A percentile compares a stretch with the other conserved stretches of the same genome.
These are phyloP conservation scores for Fragilariopsis cylindrus DNA, from an alignment of 108 stramenopile species.

Conservation along the genomic window DNA sequence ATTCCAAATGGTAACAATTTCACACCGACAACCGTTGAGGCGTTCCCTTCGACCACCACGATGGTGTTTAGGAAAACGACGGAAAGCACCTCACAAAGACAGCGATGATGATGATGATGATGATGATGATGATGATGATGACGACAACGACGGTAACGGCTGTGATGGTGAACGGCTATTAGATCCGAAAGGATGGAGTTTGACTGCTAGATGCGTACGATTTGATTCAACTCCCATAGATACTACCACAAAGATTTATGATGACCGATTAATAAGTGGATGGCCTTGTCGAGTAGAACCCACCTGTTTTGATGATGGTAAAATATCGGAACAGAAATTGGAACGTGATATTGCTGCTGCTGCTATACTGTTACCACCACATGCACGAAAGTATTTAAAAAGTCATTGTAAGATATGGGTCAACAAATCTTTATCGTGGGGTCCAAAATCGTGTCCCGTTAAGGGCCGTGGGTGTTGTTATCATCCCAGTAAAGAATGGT, in stretches of 20 bases:
- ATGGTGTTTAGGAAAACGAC: not conserved
- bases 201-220: slow-evolving; percentile 31
- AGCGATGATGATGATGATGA: slow-evolving; percentile 19
- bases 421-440: slow-evolving; percentile 61
- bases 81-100: not conserved
- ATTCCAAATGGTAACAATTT: slow-evolving; percentile 37
- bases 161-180: not conserved
- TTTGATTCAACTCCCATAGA: slow-evolving; percentile 59
- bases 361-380: slow-evolving; percentile 44
- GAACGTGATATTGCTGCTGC: slow-evolving; percentile 54
- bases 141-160: slow-evolving; percentile 1
- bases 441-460: slow-evolving; percentile 67
- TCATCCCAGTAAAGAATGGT: slow-evolving; percentile 67
- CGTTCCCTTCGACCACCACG: not conserved
- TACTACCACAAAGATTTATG: slow-evolving; percentile 64
- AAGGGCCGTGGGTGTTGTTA: slow-evolving; percentile 59
- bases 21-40: slow-evolving; percentile 2
- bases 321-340: slow-evolving; percentile 35
- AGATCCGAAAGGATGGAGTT: slow-evolving; percentile 17
- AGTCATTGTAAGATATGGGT: slow-evolving; percentile 67
- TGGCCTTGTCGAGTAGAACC: slow-evolving; percentile 59
- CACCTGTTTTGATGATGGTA: slow-evolving; percentile 31
- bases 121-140: not conserved
- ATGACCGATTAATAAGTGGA: slow-evolving; percentile 49
- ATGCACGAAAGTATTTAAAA: slow-evolving; percentile 47